Evolutionary conservation across 148 eudicot genomes (phyloP).

Genomic region (Gaultheria prostrata): DNA sequence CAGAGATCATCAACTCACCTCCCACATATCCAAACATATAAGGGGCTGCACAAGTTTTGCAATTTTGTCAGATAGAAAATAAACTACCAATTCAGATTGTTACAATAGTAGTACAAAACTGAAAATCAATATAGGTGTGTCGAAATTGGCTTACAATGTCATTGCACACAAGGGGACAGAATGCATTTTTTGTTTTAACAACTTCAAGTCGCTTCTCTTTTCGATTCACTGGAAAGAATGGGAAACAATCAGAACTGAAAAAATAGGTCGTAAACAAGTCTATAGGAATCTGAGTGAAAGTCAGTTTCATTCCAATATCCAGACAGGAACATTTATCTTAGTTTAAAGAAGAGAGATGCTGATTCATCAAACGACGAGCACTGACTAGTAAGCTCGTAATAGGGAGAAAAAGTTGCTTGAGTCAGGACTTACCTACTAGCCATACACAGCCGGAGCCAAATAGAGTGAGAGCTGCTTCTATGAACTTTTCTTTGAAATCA

Average conservation of each 20-base stretch:
- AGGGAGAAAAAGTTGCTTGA: neutral
- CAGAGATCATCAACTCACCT: constrained; percentile 40
- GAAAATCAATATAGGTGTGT: neutral
- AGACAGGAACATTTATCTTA: neutral
- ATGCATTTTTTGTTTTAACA: constrained; percentile 73
- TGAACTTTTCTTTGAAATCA: constrained; percentile 69
- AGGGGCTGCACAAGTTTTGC: constrained; percentile 64
- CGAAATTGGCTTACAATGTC: constrained; percentile 63
- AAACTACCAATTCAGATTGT: neutral
- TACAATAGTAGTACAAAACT: neutral
- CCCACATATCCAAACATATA: constrained; percentile 86
- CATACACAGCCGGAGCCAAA: constrained; percentile 96
- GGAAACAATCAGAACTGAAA: neutral
- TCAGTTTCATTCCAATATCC: neutral
- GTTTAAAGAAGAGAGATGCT: neutral
- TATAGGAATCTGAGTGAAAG: neutral
- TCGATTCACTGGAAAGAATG: constrained; percentile 59
- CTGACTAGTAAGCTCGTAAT: neutral
- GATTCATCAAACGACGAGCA: neutral
- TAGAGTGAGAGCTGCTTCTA: constrained; percentile 62
- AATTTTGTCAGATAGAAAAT: constrained; percentile 4
- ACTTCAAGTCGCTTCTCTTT: constrained; percentile 68
- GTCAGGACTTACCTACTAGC: constrained; percentile 78
- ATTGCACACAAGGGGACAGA: constrained; percentile 75
- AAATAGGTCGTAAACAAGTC: neutral